Evolutionary conservation across 108 stramenopile genomes (phyloP).

Genomic region (Schizochytrium sp.): DNA sequence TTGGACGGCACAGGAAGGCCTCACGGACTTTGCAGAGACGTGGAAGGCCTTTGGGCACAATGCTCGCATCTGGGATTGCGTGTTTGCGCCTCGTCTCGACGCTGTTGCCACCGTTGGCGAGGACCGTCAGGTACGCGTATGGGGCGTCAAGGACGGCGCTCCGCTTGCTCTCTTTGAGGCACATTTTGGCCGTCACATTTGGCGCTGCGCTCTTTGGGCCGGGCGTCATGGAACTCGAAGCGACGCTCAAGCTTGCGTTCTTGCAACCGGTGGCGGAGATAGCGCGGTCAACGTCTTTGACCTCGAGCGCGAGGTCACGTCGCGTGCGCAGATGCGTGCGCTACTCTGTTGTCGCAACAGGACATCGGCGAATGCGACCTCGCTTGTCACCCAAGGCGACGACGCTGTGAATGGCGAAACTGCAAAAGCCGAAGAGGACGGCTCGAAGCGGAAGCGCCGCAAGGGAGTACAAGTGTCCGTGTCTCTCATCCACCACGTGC

Average conservation of each 20-base stretch:
- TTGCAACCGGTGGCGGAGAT: background rate
- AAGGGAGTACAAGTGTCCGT: background rate
- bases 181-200: background rate
- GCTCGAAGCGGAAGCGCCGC: background rate
- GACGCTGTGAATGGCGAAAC: too few species aligned
- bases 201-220: background rate
- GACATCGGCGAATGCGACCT: too few species aligned
- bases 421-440: background rate
- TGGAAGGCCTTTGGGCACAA: slow-evolving; percentile 14
- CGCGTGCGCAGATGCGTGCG: background rate
- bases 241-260: background rate
- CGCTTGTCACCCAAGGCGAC: too few species aligned
- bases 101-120: background rate
- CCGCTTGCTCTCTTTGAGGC: background rate
- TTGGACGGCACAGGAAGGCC: background rate
- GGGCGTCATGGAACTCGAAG: background rate
- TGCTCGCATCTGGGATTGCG: background rate
- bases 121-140: background rate
- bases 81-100: background rate
- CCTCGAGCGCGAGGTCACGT: background rate
- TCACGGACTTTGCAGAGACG: background rate
- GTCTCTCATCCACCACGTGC: background rate
- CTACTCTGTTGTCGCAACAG: background rate
- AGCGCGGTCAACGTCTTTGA: background rate
- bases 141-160: background rate